phyloP scores from a whole-genome alignment of 306 rosid genomes.

The Acmispon strigosus region DNA sequence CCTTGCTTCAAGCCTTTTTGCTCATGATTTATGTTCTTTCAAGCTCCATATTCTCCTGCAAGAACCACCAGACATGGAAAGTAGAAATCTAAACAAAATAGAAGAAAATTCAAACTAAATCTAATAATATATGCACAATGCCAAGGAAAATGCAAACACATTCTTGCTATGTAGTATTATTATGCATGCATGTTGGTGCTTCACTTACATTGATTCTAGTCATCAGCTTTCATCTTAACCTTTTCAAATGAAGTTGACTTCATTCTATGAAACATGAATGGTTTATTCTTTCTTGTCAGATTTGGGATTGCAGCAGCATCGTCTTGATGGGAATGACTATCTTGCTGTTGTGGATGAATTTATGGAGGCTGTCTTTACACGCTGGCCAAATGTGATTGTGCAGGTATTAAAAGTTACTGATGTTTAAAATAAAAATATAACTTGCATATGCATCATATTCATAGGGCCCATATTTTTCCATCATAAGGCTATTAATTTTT shows the following conservation, averaged over 20 bases:
- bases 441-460: constrained; percentile 1
- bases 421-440: neutral
- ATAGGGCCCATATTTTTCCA: neutral
- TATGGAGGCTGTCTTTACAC: constrained; percentile 96
- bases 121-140: too few species aligned
- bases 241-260: constrained; percentile 11
- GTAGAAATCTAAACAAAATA: too few species aligned
- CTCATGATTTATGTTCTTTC: too few species aligned
- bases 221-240: neutral
- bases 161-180: neutral
- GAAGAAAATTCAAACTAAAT: too few species aligned
- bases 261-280: neutral
- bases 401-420: constrained; percentile 49
- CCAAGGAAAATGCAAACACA: too few species aligned
- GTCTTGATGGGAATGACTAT: constrained; percentile 93
- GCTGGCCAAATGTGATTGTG: constrained; percentile 98
- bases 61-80: too few species aligned
- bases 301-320: constrained; percentile 85
- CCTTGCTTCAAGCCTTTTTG: too few species aligned
- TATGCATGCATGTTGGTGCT: neutral
- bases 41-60: too few species aligned
- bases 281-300: constrained; percentile 37
- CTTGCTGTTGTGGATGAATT: constrained; percentile 86
- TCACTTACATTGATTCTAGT: neutral
- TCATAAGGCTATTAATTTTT: neutral